phyloP scores from a whole-genome alignment of 352 stramenopile species.

The Pythium biforme region DNA sequence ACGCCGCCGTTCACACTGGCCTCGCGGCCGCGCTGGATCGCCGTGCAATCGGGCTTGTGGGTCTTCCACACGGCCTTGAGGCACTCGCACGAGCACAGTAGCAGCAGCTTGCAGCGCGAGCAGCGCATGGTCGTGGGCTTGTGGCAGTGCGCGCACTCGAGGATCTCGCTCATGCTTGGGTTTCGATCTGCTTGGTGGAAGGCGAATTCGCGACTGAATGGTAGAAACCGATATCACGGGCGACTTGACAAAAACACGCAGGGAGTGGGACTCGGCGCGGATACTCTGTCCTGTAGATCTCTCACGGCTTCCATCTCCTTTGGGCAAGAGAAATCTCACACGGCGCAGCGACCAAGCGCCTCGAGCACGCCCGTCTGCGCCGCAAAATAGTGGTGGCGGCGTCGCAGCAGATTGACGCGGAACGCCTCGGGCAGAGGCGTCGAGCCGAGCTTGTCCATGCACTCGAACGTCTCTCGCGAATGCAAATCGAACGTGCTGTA shows the following conservation, averaged over 20 bases:
- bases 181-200: too few species aligned
- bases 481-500: constrained; percentile 27
- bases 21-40: not conserved
- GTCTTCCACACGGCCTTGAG: constrained; percentile 6
- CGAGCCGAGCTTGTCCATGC: constrained; percentile 21
- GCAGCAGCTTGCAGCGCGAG: constrained; percentile 12
- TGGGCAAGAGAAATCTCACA: constrained; percentile 3
- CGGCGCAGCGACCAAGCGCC: constrained; percentile 17
- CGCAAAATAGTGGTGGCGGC: constrained; percentile 27
- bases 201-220: too few species aligned
- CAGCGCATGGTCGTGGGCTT: constrained; percentile 5
- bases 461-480: constrained; percentile 25
- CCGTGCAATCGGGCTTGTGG: constrained; percentile 12
- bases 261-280: not conserved
- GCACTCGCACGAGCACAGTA: constrained; percentile 11
- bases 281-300: not conserved
- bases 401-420: constrained; percentile 11
- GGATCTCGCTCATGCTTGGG: constrained; percentile 6
- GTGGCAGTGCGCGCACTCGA: constrained; percentile 10
- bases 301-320: not conserved
- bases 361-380: constrained; percentile 15
- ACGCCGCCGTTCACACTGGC: not conserved
- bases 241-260: not conserved
- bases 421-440: constrained; percentile 19
- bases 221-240: too few species aligned